These are phyloP conservation scores for Triticum turgidum DNA, from an alignment of 176 grass and related monocot species.

Conservation along the genomic window DNA sequence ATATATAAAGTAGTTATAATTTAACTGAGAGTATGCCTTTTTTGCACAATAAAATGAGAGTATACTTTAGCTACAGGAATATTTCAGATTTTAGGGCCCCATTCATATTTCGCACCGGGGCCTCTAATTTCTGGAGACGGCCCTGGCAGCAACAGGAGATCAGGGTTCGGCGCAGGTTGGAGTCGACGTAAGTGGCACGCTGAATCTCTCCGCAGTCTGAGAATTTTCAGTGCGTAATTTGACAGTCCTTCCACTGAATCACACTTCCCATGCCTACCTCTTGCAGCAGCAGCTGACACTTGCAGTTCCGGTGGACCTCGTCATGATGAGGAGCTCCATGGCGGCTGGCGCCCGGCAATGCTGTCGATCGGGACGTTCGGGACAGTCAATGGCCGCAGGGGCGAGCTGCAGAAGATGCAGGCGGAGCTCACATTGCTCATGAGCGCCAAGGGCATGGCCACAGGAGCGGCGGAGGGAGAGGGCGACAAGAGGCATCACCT, in stretches of 20 bases:
- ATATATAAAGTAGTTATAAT: too few species aligned
- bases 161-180: too few species aligned
- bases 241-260: too few species aligned
- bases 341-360: not conserved
- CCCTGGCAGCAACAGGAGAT: too few species aligned
- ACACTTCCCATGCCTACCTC: not conserved
- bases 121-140: too few species aligned
- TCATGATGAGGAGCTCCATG: not conserved
- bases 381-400: not conserved
- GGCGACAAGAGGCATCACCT: not conserved
- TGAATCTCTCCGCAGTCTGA: not conserved
- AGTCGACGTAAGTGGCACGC: too few species aligned
- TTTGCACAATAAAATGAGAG: too few species aligned
- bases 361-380: not conserved
- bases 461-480: not conserved
- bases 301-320: not conserved
- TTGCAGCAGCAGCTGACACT: too few species aligned
- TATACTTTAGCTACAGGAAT: too few species aligned
- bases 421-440: not conserved
- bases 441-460: not conserved
- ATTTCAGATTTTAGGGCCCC: too few species aligned
- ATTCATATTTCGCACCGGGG: too few species aligned
- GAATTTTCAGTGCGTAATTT: not conserved
- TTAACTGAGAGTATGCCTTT: too few species aligned
- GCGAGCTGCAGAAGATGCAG: not conserved